A percentile compares a stretch with the other conserved stretches of the same genome.
Conservation (phyloP, 345 rosid genomes). For the Pugionium dolabratum region DNA sequence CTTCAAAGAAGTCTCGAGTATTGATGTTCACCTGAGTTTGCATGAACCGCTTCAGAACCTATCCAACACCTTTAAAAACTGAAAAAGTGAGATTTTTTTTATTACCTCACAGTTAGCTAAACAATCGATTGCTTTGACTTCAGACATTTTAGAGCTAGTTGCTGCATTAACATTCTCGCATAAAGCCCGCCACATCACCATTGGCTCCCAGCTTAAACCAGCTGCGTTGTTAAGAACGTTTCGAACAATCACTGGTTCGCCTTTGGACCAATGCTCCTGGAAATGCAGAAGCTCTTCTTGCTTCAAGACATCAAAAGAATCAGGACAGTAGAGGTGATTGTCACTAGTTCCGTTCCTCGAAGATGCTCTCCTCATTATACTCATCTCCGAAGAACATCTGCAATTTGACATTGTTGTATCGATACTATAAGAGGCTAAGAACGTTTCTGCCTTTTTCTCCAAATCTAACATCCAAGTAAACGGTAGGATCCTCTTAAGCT, state of each 20-base stretch:
- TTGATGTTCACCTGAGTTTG: constrained; percentile 63
- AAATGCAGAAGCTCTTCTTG: constrained; percentile 54
- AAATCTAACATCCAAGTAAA: constrained; percentile 56
- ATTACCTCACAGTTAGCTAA: constrained; percentile 75
- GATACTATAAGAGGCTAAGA: constrained; percentile 37
- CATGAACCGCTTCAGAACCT: background rate
- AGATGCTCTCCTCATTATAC: constrained; percentile 48
- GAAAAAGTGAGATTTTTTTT: background rate
- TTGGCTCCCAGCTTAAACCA: constrained; percentile 94
- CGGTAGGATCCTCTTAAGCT: constrained; percentile 73
- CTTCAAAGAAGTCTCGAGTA: constrained; percentile 71
- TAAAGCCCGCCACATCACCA: constrained; percentile 93
- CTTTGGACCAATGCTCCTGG: constrained; percentile 72
- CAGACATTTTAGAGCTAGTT: constrained; percentile 54
- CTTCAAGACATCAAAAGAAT: constrained; percentile 44
- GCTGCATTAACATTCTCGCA: constrained; percentile 53
- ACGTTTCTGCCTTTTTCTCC: constrained; percentile 44
- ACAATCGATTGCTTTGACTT: constrained; percentile 81
- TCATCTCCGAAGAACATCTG: constrained; percentile 29
- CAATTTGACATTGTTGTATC: constrained; percentile 20
- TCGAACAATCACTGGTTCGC: constrained; percentile 81
- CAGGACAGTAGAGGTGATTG: constrained; percentile 65
- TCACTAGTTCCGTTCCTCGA: constrained; percentile 56
- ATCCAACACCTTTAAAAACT: background rate
- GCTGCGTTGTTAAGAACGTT: constrained; percentile 57